These are phyloP conservation scores for Colletotrichum costaricense DNA, from an alignment of 2,329 filamentous ascomycete genomes.

Conservation along the genomic window DNA sequence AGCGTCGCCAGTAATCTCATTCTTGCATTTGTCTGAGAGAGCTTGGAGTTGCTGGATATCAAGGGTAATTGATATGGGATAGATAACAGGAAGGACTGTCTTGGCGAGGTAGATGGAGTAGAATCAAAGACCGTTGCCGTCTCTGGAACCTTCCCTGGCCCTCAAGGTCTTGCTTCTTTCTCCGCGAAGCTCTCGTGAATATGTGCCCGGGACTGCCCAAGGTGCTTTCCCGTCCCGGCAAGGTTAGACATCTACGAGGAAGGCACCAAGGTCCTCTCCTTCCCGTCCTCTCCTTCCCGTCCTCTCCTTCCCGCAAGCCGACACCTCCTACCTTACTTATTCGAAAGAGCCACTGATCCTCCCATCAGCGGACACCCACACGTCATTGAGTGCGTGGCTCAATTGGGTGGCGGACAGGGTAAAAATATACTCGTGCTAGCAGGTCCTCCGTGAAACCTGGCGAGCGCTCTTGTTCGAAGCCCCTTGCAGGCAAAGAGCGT, in stretches of 20 bases:
- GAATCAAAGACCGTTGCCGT: neutral
- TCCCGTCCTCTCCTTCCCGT: neutral
- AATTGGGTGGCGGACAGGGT: neutral
- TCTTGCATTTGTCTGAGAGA: neutral
- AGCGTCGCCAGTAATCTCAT: neutral
- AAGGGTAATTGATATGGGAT: too few relatives aligned
- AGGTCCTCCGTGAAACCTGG: neutral
- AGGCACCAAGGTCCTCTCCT: neutral
- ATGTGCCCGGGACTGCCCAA: neutral
- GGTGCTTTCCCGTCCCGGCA: neutral
- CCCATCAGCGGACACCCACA: neutral
- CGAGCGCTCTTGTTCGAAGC: slow-evolving; percentile 3
- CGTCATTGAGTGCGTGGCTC: slow-evolving; percentile 1
- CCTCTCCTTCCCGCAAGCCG: neutral
- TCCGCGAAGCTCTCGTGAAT: neutral
- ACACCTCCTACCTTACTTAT: neutral
- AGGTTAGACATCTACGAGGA: neutral
- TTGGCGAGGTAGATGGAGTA: neutral
- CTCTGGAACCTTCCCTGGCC: neutral
- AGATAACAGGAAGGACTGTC: neutral
- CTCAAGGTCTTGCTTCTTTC: neutral
- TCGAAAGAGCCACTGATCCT: neutral
- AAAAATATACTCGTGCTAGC: neutral
- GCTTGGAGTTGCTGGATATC: neutral
- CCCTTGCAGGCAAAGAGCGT: slow-evolving; percentile 5